Evolutionary conservation across 106 monocot genomes (phyloP).

Genomic region (Triglochin maritima): DNA sequence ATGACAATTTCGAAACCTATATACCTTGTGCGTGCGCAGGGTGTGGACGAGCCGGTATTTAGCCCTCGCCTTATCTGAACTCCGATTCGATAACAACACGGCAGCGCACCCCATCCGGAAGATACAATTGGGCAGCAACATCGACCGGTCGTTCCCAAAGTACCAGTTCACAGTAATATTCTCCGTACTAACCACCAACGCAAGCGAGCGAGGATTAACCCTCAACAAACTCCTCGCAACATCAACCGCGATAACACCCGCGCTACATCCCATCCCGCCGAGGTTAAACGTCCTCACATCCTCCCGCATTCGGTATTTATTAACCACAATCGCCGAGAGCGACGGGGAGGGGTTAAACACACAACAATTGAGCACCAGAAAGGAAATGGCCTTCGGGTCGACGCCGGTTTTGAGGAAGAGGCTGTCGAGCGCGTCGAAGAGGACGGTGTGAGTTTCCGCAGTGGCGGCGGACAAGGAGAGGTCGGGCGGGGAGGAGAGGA

Average conservation of each 20-base stretch:
- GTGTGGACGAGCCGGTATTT: conserved; percentile 62
- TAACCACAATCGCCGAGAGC: conserved; percentile 64
- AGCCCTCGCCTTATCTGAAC: conserved; percentile 34
- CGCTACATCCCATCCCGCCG: conserved; percentile 91
- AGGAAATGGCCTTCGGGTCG: conserved; percentile 38
- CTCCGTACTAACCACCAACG: conserved; percentile 69
- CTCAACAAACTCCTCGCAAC: conserved; percentile 61
- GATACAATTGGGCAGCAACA: conserved; percentile 82
- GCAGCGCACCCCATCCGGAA: conserved; percentile 83
- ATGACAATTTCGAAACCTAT: too few species aligned
- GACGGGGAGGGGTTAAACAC: conserved; percentile 77
- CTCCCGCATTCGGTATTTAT: conserved; percentile 56
- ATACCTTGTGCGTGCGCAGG: conserved; percentile 39
- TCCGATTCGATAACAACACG: conserved; percentile 55
- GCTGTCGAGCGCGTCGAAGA: conserved; percentile 33
- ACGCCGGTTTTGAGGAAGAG: conserved; percentile 46
- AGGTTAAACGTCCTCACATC: conserved; percentile 79
- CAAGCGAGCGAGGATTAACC: conserved; percentile 49
- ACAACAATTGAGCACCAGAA: conserved; percentile 77
- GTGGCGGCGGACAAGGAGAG: conserved; percentile 51
- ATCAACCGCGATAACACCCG: conserved; percentile 75
- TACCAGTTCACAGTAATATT: conserved; percentile 90
- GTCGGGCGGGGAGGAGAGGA: conserved; percentile 48
- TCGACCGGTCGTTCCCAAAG: conserved; percentile 87
- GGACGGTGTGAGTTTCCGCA: conserved; percentile 45